phyloP scores from a whole-genome alignment of 176 grass and related monocot species.

The sorghum (Sorghum bicolor) region DNA sequence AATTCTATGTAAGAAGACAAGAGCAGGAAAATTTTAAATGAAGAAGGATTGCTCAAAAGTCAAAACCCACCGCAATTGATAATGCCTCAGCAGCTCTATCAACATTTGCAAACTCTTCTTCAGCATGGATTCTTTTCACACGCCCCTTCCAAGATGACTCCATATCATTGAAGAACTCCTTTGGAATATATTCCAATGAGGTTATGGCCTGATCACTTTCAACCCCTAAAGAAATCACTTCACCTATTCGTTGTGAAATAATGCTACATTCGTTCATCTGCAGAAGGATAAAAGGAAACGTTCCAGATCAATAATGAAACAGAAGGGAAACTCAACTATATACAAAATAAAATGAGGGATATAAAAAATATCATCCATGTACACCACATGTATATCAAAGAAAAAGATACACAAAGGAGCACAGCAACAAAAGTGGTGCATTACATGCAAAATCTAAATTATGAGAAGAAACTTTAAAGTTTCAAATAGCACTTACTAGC shows the following conservation, averaged over 20 bases:
- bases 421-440: background rate
- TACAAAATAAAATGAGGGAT: background rate
- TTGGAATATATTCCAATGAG: slow-evolving; percentile 67
- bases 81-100: slow-evolving; percentile 72
- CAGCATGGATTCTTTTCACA: slow-evolving; percentile 88
- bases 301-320: background rate
- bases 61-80: slow-evolving; percentile 50
- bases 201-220: slow-evolving; percentile 83
- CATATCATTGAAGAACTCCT: slow-evolving; percentile 93
- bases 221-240: slow-evolving; percentile 64
- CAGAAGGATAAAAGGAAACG: slow-evolving; percentile 22
- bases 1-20: background rate
- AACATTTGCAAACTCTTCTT: slow-evolving; percentile 75
- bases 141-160: slow-evolving; percentile 93
- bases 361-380: background rate
- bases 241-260: slow-evolving; percentile 80
- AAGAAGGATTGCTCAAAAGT: slow-evolving; percentile 27
- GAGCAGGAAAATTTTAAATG: background rate
- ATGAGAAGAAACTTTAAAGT: slow-evolving; percentile 13
- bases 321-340: background rate
- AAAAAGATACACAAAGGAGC: background rate
- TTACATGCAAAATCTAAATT: background rate
- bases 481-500: slow-evolving; percentile 52
- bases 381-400: background rate
- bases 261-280: slow-evolving; percentile 75